phyloP scores from a whole-genome alignment of 441 rosid species.

The Corymbia citriodora region DNA sequence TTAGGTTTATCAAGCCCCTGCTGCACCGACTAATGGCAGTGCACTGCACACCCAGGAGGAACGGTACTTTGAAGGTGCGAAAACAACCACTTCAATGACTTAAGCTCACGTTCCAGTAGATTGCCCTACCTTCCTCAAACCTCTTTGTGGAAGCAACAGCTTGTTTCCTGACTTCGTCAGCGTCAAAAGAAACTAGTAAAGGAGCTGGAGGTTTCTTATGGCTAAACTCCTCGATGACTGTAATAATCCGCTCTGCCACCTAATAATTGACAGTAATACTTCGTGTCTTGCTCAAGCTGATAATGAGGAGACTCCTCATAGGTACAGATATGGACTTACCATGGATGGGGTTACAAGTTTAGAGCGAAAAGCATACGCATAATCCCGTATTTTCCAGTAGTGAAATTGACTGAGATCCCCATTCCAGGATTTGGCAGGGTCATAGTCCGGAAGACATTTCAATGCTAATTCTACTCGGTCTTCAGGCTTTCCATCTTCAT shows the following conservation, averaged over 20 bases:
- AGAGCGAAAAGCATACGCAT: conserved; percentile 71
- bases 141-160: conserved; percentile 80
- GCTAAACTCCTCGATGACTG: conserved; percentile 42
- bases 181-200: conserved; percentile 53
- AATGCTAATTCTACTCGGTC: conserved; percentile 59
- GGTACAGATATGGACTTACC: conserved; percentile 29
- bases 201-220: conserved; percentile 59
- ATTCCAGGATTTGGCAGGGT: conserved; percentile 39
- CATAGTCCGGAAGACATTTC: conserved; percentile 62
- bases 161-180: conserved; percentile 58
- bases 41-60: background rate
- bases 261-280: conserved; percentile 17
- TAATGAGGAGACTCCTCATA: background rate
- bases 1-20: background rate
- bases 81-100: background rate
- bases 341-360: conserved; percentile 59
- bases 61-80: background rate
- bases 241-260: conserved; percentile 65
- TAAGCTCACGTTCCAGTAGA: background rate
- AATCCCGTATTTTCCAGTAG: conserved; percentile 91
- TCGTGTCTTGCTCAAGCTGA: background rate
- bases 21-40: background rate
- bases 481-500: conserved; percentile 61
- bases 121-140: conserved; percentile 66
- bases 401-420: conserved; percentile 34